Evolutionary conservation across 1,284 basidiomycete species (phyloP).

Genomic region (Anthracocystis panici-leucophaei): DNA sequence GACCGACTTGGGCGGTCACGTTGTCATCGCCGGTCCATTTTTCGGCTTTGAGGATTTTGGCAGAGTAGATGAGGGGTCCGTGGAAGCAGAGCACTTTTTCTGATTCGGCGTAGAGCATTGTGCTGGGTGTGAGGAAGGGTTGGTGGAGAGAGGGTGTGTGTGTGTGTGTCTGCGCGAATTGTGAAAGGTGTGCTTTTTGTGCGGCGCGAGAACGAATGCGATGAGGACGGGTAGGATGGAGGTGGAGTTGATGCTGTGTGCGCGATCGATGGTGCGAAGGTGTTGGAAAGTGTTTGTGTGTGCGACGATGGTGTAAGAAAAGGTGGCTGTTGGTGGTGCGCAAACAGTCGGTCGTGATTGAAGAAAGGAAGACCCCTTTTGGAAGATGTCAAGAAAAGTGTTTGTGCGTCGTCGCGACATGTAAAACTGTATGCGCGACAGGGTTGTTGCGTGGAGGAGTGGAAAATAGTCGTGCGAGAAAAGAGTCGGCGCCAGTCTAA

Average conservation of each 20-base stretch:
- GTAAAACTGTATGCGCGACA: constrained; percentile 4
- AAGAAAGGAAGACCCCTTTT: constrained; percentile 3
- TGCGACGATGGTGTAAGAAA: neutral
- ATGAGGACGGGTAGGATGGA: too few relatives aligned
- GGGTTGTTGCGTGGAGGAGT: neutral
- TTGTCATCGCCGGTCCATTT: constrained; percentile 80
- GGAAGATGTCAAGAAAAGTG: neutral
- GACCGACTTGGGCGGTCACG: constrained; percentile 76
- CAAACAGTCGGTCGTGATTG: neutral
- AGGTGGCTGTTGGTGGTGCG: neutral
- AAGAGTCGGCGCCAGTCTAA: too few relatives aligned
- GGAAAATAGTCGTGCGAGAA: neutral
- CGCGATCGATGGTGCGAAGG: too few relatives aligned
- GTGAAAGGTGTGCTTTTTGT: too few relatives aligned
- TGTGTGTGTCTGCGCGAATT: too few relatives aligned
- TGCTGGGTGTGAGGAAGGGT: neutral
- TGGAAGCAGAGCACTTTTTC: constrained; percentile 94
- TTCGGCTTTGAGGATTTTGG: constrained; percentile 88
- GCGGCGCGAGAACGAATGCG: too few relatives aligned
- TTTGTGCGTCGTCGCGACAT: constrained; percentile 13
- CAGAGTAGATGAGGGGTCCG: constrained; percentile 92
- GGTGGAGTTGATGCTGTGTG: too few relatives aligned
- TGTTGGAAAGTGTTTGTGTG: neutral
- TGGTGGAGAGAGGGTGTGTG: neutral
- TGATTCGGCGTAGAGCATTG: constrained; percentile 72